Conservation (phyloP, 805 yeast species). For the Lipomyces mesembrius region DNA sequence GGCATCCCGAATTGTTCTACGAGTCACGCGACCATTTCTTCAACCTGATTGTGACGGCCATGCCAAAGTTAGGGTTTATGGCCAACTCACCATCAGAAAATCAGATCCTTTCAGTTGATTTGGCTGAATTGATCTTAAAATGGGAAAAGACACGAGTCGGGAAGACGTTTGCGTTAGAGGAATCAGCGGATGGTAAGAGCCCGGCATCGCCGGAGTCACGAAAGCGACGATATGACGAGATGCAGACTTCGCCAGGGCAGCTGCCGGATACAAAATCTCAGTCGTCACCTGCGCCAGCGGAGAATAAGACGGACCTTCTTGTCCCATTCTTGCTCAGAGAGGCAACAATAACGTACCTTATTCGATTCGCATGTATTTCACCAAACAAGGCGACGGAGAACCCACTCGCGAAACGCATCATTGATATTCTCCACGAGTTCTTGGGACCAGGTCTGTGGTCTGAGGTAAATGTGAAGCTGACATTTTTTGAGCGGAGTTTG, state of each 20-base stretch:
- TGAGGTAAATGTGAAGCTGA: slow-evolving; percentile 82
- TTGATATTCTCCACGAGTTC: slow-evolving; percentile 74
- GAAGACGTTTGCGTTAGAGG: slow-evolving; percentile 9
- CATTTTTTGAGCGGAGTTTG: slow-evolving; percentile 85
- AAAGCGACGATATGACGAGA: slow-evolving; percentile 33
- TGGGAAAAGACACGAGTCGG: slow-evolving; percentile 64
- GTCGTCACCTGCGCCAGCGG: slow-evolving; percentile 35
- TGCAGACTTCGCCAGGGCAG: slow-evolving; percentile 22
- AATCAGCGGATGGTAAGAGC: slow-evolving; percentile 5
- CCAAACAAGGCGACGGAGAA: slow-evolving; percentile 84
- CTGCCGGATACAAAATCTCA: background rate
- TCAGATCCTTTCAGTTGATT: slow-evolving; percentile 83
- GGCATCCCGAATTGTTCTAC: slow-evolving; percentile 81
- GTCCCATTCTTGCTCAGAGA: slow-evolving; percentile 78
- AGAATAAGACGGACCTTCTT: slow-evolving; percentile 30
- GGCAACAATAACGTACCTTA: slow-evolving; percentile 85
- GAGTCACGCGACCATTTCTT: slow-evolving; percentile 87
- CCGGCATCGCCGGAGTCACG: slow-evolving; percentile 28
- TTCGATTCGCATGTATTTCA: slow-evolving; percentile 84
- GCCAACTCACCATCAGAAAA: slow-evolving; percentile 71
- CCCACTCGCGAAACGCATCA: slow-evolving; percentile 78
- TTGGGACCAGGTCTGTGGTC: slow-evolving; percentile 80
- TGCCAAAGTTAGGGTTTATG: slow-evolving; percentile 83
- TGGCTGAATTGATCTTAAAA: slow-evolving; percentile 79
- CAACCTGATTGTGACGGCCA: slow-evolving; percentile 84